These are phyloP conservation scores for Lipomyces orientalis DNA, from an alignment of 805 yeast species.

Conservation along the genomic window DNA sequence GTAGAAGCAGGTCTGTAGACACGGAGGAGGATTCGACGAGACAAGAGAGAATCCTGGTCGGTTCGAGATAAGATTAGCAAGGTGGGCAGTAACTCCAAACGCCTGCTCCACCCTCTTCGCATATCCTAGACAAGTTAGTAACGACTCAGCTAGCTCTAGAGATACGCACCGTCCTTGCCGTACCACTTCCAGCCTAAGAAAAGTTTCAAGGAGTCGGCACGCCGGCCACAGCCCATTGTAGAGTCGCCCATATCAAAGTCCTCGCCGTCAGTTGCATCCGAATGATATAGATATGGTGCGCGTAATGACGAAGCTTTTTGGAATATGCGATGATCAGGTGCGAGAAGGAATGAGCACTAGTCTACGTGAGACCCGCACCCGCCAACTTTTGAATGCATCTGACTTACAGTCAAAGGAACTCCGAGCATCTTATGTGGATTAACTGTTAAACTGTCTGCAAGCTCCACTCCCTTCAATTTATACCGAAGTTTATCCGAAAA, in stretches of 20 bases:
- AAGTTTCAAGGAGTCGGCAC: slow-evolving; percentile 80
- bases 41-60: slow-evolving; percentile 60
- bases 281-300: slow-evolving; percentile 84
- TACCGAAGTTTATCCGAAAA: slow-evolving; percentile 58
- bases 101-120: slow-evolving; percentile 75
- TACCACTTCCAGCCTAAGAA: slow-evolving; percentile 83
- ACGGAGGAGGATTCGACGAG: slow-evolving; percentile 66
- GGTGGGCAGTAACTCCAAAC: slow-evolving; percentile 64
- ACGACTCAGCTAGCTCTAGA: background rate
- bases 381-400: background rate
- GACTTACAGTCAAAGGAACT: slow-evolving; percentile 59
- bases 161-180: slow-evolving; percentile 50
- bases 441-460: slow-evolving; percentile 76
- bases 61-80: slow-evolving; percentile 53
- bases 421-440: slow-evolving; percentile 91
- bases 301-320: slow-evolving; percentile 73
- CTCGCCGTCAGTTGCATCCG: slow-evolving; percentile 56
- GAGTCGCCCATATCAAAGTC: slow-evolving; percentile 83
- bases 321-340: slow-evolving; percentile 70
- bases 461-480: slow-evolving; percentile 62
- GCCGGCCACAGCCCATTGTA: slow-evolving; percentile 90
- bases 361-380: background rate
- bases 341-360: slow-evolving; percentile 66
- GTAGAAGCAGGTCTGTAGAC: slow-evolving; percentile 84
- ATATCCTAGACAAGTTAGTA: slow-evolving; percentile 55